A percentile compares a stretch with the other conserved stretches of the same genome.
phyloP scores from a whole-genome alignment of 2,329 filamentous ascomycete genomes.

The Pyrenophora tritici-repentis region DNA sequence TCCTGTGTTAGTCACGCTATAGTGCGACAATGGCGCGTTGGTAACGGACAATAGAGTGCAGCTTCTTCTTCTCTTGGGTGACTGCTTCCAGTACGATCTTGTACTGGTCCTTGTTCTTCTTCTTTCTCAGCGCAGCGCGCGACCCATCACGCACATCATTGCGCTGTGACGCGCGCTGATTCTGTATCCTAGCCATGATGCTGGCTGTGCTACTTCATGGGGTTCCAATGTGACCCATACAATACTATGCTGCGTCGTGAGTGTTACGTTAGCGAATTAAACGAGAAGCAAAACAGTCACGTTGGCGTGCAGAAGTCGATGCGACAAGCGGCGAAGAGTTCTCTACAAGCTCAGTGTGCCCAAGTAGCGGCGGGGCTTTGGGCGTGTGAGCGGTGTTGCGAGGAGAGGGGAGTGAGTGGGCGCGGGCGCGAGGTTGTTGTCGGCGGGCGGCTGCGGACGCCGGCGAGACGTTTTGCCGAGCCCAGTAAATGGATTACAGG shows the following conservation, averaged over 20 bases:
- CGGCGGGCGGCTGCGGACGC: background rate
- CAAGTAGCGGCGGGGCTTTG: conserved; percentile 26
- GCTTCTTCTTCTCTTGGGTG: conserved; percentile 64
- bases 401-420: conserved; percentile 9
- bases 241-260: conserved; percentile 6
- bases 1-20: conserved; percentile 39
- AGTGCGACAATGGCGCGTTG: conserved; percentile 7
- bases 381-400: conserved; percentile 11
- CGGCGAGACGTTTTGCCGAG: conserved; percentile 23
- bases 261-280: conserved; percentile 21
- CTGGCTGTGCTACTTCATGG: conserved; percentile 16
- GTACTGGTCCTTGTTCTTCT: conserved; percentile 53
- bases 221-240: conserved; percentile 11
- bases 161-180: conserved; percentile 26
- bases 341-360: conserved; percentile 28
- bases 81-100: conserved; percentile 64
- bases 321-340: conserved; percentile 3
- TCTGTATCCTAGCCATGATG: conserved; percentile 37
- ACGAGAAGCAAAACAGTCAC: conserved; percentile 10
- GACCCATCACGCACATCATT: conserved; percentile 27
- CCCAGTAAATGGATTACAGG: conserved; percentile 8
- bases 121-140: conserved; percentile 31
- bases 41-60: conserved; percentile 55
- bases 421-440: conserved; percentile 6
- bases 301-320: conserved; percentile 4